These are phyloP conservation scores for Gomphus bonarii DNA, from an alignment of 1,284 basidiomycete species.

Conservation along the genomic window DNA sequence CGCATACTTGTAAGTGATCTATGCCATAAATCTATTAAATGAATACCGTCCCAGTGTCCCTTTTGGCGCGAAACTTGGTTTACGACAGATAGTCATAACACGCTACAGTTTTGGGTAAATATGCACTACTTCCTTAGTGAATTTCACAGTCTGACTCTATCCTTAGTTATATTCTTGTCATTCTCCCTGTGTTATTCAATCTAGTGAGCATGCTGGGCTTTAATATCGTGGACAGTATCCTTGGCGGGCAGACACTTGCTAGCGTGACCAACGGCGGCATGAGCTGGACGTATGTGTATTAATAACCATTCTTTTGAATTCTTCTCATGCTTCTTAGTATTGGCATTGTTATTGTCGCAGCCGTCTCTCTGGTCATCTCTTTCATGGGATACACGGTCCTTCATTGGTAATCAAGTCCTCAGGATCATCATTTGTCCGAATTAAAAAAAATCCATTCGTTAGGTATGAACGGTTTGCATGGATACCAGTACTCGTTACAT, in stretches of 20 bases:
- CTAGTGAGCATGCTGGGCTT: conserved; percentile 60
- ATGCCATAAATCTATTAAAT: conserved; percentile 1
- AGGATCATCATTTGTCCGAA: not conserved
- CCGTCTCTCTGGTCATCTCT: conserved; percentile 69
- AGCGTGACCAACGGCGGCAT: conserved; percentile 57
- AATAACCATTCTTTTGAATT: not conserved
- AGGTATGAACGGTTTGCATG: conserved; percentile 72
- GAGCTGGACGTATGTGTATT: conserved; percentile 48
- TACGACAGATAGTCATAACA: conserved; percentile 83
- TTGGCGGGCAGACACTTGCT: conserved; percentile 70
- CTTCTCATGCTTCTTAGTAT: conserved; percentile 35
- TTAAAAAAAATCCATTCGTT: conserved; percentile 8
- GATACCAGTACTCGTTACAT: conserved; percentile 71
- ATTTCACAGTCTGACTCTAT: not conserved
- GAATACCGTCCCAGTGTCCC: conserved; percentile 40
- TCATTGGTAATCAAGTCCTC: conserved; percentile 36
- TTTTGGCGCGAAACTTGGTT: conserved; percentile 78
- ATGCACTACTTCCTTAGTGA: not conserved
- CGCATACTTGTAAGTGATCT: conserved; percentile 43
- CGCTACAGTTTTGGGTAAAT: conserved; percentile 69
- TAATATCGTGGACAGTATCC: conserved; percentile 66
- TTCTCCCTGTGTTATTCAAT: conserved; percentile 56
- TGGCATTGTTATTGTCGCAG: conserved; percentile 79
- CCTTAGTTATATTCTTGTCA: conserved; percentile 44
- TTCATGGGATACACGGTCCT: conserved; percentile 74